Evolutionary conservation across 495 filamentous ascomycete genomes (phyloP), one percentile per base, ranked within the genome.

Genomic region (Hypoxylon subgilvum): DNA sequence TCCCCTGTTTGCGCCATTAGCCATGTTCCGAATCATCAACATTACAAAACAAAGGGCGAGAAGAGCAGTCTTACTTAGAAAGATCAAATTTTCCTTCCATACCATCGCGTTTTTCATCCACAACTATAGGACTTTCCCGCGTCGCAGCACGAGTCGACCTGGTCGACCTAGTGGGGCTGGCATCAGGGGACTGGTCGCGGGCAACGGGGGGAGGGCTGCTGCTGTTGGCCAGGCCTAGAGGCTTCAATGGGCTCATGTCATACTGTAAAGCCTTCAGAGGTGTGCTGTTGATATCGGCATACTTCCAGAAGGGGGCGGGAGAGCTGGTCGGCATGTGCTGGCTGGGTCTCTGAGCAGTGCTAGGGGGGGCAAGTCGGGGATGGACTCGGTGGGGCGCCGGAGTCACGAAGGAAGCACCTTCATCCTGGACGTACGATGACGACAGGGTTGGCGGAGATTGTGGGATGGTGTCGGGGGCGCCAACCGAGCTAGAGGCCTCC

Each of bases 291-390:
- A 87, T 79, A 57, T 87, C 84, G 22, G 82, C 85, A 67, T 88
- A 94, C 66, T 90, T 95, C 93, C 93, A 97, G 75, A 97, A 97
- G 14, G 93, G 91, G n/a, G 95, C 94, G 0, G 94, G 94, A 16
- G 89, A 95, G 68, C 88, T 93, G 68, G 93, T 92, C 13, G 92
- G 90, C 85, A 97, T 92, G 74, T 92, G 94, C 69, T 93, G 91
- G 63, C 91, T 96, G 2, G 95, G 95, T 34, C 92, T 81, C 64
- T 94, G 90, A 4, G 88, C 85, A 0, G 94, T 96, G 65, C 88
- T 93, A 0, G 94, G 94, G 14, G 92, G 91, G 1, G 89, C 91
- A 22, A 96, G 84, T 34, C 83, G 83, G 21, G 90, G 91, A 57
- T 93, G 87, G 42, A 93, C 87, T 22, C 90, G 84, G 53, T 86